phyloP scores from a whole-genome alignment of 768 basidiomycete species.

The Austroboletus festivus region DNA sequence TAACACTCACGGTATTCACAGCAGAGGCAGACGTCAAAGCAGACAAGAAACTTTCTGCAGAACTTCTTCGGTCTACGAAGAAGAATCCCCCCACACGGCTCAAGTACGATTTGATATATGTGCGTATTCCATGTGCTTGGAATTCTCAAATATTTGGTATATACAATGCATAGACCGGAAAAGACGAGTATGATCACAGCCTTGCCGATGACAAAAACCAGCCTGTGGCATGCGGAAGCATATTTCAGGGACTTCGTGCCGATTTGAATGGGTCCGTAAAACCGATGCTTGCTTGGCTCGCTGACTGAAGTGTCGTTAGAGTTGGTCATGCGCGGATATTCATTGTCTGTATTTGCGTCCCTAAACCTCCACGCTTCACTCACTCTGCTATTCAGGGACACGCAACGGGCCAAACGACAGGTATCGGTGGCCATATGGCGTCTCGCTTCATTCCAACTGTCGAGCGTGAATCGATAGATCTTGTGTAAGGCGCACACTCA shows the following conservation, averaged over 20 bases:
- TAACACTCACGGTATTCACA: background rate
- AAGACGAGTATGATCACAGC: background rate
- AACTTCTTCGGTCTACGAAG: background rate
- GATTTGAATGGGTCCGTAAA: background rate
- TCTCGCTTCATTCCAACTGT: conserved; percentile 94
- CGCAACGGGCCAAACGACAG: conserved; percentile 90
- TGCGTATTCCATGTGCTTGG: background rate
- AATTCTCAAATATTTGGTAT: conserved; percentile 19
- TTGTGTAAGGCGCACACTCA: conserved; percentile 54
- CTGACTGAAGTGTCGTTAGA: conserved; percentile 34
- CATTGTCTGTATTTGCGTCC: conserved; percentile 52
- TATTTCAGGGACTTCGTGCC: background rate
- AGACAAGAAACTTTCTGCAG: background rate
- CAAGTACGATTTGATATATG: background rate
- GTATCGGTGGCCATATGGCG: conserved; percentile 65
- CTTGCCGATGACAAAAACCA: background rate
- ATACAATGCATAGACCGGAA: background rate
- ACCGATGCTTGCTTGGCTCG: background rate
- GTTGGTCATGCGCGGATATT: conserved; percentile 74
- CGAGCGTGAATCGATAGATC: conserved; percentile 89
- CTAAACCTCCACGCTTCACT: background rate
- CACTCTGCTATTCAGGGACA: conserved; percentile 58
- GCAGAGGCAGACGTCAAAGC: background rate
- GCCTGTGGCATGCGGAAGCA: background rate
- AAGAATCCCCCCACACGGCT: background rate